Percentiles rank a stretch among this genome's conserved stretches.
Evolutionary conservation across 305 asterid species (phyloP).

Genomic region (Andrographis paniculata): DNA sequence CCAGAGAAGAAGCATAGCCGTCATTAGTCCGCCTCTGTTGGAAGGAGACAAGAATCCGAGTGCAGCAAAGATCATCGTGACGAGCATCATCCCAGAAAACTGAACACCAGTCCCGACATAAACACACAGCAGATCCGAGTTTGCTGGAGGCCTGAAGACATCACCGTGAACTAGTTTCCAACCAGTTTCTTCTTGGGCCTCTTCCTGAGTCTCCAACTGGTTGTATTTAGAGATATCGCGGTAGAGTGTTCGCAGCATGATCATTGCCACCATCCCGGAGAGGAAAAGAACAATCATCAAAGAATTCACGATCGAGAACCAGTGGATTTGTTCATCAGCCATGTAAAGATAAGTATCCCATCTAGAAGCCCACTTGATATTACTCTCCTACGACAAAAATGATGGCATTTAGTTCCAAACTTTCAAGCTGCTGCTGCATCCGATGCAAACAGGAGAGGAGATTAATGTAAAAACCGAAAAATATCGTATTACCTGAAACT

Average conservation of each 20-base stretch:
- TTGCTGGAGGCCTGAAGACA: conserved; percentile 53
- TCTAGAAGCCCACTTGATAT: conserved; percentile 66
- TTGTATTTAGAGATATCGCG: conserved; percentile 59
- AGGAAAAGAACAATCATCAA: conserved; percentile 65
- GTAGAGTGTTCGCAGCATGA: conserved; percentile 59
- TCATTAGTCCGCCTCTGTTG: conserved; percentile 62
- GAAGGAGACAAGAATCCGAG: conserved; percentile 69
- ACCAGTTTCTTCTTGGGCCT: no score
- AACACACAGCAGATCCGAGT: conserved; percentile 45
- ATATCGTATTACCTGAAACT: conserved; percentile 32
- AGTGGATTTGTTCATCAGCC: conserved; percentile 62
- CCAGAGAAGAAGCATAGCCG: conserved; percentile 64
- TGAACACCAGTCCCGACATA: conserved; percentile 61
- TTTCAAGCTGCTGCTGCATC: background rate
- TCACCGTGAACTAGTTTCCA: conserved; percentile 64
- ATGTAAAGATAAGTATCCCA: conserved; percentile 65
- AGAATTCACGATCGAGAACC: conserved; percentile 62
- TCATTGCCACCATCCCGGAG: conserved; percentile 72
- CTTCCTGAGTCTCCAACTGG: conserved; percentile 58
- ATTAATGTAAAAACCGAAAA: background rate
- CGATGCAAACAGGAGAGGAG: background rate
- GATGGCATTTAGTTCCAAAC: background rate
- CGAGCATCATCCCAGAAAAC: conserved; percentile 44
- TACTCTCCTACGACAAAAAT: conserved; percentile 40
- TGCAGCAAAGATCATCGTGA: conserved; percentile 62